Percentiles rank a stretch among this genome's conserved stretches.
Conservation (phyloP, 495 filamentous ascomycete genomes). For the Lindgomyces ingoldianus region DNA sequence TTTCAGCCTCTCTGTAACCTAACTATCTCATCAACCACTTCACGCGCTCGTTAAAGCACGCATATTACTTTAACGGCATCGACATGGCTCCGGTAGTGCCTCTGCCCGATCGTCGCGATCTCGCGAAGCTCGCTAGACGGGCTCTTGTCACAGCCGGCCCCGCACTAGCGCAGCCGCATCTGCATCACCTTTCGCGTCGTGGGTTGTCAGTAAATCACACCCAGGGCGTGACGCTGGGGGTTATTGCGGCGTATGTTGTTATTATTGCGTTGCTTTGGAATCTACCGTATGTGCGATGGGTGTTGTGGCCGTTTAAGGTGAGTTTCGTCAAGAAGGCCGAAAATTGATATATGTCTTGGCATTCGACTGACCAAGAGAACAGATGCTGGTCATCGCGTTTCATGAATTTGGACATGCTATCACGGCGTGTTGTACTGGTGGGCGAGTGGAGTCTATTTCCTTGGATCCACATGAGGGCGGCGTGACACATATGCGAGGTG, state of each 20-base stretch:
- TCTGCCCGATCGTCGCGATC: not conserved
- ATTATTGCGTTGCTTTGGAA: constrained; percentile 78
- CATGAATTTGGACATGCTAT: constrained; percentile 82
- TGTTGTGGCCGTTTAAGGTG: constrained; percentile 84
- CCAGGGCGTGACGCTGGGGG: constrained; percentile 70
- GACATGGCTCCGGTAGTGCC: constrained; percentile 10
- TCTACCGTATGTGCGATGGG: constrained; percentile 69
- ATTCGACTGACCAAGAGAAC: not conserved
- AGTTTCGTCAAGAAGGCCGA: not conserved
- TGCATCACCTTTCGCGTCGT: constrained; percentile 43
- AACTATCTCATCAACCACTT: not conserved
- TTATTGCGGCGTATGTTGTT: constrained; percentile 69
- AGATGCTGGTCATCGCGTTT: constrained; percentile 85
- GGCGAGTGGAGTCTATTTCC: constrained; percentile 70
- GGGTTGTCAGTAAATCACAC: constrained; percentile 67
- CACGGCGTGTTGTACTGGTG: constrained; percentile 70
- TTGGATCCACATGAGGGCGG: constrained; percentile 71
- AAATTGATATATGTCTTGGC: constrained; percentile 1
- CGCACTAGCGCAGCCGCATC: constrained; percentile 25
- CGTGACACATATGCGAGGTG: constrained; percentile 79
- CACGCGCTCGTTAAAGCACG: no score
- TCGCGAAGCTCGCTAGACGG: constrained; percentile 28
- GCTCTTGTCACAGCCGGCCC: constrained; percentile 30
- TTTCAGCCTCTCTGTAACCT: not conserved
- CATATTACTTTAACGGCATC: not conserved